These are phyloP conservation scores for Corylus avellana DNA, from an alignment of 306 rosid species.

Conservation along the genomic window DNA sequence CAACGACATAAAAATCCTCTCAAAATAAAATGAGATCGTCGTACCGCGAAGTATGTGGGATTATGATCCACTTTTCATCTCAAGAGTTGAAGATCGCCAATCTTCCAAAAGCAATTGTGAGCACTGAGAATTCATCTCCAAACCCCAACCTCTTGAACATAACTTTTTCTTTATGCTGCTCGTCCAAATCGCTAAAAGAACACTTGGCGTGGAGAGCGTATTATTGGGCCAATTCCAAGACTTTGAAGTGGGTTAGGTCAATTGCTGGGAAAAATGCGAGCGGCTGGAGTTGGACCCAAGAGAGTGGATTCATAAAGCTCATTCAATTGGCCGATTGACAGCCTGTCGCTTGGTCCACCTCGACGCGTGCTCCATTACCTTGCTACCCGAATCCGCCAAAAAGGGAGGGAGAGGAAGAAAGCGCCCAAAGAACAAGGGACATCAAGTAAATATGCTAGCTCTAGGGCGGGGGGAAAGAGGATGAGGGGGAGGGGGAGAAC, in stretches of 20 bases:
- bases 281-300: conserved; percentile 31
- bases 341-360: too few relatives aligned
- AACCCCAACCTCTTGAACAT: conserved; percentile 39
- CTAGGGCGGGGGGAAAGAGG: too few relatives aligned
- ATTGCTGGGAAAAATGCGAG: conserved; percentile 33
- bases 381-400: too few relatives aligned
- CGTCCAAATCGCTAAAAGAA: conserved; percentile 29
- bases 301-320: background rate
- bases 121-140: conserved; percentile 37
- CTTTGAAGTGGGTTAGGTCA: background rate
- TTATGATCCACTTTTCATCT: conserved; percentile 53
- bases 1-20: conserved; percentile 62
- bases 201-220: conserved; percentile 37
- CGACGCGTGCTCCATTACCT: too few relatives aligned
- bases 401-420: too few relatives aligned
- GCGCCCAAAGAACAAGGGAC: too few relatives aligned
- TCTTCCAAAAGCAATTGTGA: conserved; percentile 78
- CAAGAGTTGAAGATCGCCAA: conserved; percentile 56
- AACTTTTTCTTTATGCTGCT: conserved; percentile 67
- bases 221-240: conserved; percentile 51
- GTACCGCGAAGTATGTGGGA: background rate
- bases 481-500: too few relatives aligned
- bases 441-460: too few relatives aligned
- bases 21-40: conserved; percentile 37
- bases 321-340: too few relatives aligned